Conservation (phyloP, 495 filamentous ascomycete species). For the Tetracladium marchalianum region DNA sequence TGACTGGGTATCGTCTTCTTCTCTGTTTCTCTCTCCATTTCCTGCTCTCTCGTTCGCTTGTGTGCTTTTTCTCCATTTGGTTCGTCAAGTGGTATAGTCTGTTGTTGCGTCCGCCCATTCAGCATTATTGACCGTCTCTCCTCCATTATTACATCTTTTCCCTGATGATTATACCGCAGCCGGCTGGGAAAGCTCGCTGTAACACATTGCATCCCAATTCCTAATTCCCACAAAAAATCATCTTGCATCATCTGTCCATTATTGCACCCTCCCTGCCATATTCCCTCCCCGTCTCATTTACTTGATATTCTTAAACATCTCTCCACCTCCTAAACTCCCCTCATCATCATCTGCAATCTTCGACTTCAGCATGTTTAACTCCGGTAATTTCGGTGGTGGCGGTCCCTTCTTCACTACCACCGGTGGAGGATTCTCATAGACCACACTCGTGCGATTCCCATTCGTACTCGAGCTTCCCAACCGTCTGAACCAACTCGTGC, state of each 20-base stretch:
- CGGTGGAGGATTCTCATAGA: constrained; percentile 14
- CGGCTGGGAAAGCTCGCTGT: too few species aligned
- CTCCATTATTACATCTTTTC: not conserved
- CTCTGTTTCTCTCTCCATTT: too few species aligned
- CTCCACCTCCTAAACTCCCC: constrained; percentile 33
- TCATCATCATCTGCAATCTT: constrained; percentile 30
- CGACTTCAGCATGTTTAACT: constrained; percentile 42
- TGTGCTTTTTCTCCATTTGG: too few species aligned
- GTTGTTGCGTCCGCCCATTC: too few species aligned
- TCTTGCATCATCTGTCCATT: not conserved
- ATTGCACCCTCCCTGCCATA: not conserved
- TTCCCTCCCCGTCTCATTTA: constrained; percentile 11
- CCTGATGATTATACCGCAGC: too few species aligned
- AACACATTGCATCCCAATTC: not conserved
- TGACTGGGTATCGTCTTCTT: too few species aligned
- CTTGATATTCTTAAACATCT: constrained; percentile 51
- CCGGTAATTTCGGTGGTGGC: constrained; percentile 51
- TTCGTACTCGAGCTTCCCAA: constrained; percentile 2
- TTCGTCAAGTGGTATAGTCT: too few species aligned
- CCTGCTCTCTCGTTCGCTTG: not conserved
- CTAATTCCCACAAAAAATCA: not conserved
- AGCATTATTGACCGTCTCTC: too few species aligned
- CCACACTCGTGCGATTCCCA: constrained; percentile 10
- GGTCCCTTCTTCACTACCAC: constrained; percentile 28
- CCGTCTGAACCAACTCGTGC: constrained; percentile 17